Percentiles rank a stretch among this genome's conserved stretches.
phyloP scores from a whole-genome alignment of 306 rosid species.

The Gastrolobium villosum region DNA sequence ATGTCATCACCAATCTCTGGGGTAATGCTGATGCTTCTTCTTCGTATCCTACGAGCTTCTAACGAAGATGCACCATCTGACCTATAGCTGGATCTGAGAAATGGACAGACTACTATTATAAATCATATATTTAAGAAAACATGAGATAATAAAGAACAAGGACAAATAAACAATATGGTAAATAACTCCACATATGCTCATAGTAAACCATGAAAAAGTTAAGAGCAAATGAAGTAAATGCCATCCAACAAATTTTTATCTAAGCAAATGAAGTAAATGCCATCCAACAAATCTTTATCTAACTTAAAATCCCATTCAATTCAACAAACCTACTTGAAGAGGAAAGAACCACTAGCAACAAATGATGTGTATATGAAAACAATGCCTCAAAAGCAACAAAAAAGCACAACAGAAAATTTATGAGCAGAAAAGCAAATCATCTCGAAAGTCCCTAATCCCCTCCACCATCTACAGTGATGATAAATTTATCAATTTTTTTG shows the following conservation, averaged over 20 bases:
- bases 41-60: conserved; percentile 86
- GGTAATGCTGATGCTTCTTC: conserved; percentile 98
- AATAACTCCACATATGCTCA: conserved; percentile 34
- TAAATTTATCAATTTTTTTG: conserved; percentile 15
- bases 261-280: conserved; percentile 18
- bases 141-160: conserved; percentile 26
- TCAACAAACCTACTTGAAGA: conserved; percentile 15
- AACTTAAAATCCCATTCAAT: conserved; percentile 16
- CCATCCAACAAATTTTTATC: not conserved
- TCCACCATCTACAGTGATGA: conserved; percentile 30
- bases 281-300: conserved; percentile 23
- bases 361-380: not conserved
- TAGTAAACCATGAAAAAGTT: not conserved
- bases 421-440: conserved; percentile 38
- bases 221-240: not conserved
- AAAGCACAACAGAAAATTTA: conserved; percentile 8
- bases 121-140: conserved; percentile 31
- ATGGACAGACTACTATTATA: conserved; percentile 35
- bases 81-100: conserved; percentile 65
- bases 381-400: conserved; percentile 29
- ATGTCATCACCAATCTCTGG: conserved; percentile 99
- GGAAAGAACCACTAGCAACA: conserved; percentile 5
- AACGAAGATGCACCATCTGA: conserved; percentile 86
- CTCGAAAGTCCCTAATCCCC: conserved; percentile 8
- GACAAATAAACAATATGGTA: conserved; percentile 7